Evolutionary conservation across 306 rosid species (phyloP).

Genomic region (Lupinus albus): DNA sequence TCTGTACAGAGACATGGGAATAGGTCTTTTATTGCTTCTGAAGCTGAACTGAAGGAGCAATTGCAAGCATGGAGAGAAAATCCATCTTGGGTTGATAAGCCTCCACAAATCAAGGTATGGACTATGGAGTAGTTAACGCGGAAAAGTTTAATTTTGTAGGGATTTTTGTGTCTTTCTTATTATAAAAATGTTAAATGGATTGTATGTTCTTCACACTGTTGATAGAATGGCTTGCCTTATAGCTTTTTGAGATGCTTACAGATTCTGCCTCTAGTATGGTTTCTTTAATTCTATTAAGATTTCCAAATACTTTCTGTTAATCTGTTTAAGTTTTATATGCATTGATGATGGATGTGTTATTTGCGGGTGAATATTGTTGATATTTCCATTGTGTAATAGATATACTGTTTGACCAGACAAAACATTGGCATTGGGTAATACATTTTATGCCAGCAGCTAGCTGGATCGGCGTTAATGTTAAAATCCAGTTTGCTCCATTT

Average conservation of each 20-base stretch:
- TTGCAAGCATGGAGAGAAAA: slow-evolving; percentile 84
- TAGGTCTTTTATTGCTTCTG: slow-evolving; percentile 48
- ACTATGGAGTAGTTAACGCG: slow-evolving; percentile 43
- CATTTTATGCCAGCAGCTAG: too few species aligned
- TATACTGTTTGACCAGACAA: too few species aligned
- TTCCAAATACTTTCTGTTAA: slow-evolving; percentile 14
- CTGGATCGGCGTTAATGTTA: too few species aligned
- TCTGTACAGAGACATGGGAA: slow-evolving; percentile 44
- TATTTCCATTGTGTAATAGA: too few species aligned
- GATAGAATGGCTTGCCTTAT: slow-evolving; percentile 28
- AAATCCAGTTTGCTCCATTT: too few species aligned
- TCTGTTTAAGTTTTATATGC: neutral
- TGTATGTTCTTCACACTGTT: slow-evolving; percentile 16
- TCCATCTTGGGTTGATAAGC: slow-evolving; percentile 81
- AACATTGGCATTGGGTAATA: too few species aligned
- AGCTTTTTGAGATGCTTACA: neutral
- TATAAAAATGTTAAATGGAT: neutral
- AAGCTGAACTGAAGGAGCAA: slow-evolving; percentile 78
- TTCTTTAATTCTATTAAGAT: slow-evolving; percentile 15
- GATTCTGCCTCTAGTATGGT: neutral
- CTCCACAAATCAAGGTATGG: slow-evolving; percentile 70
- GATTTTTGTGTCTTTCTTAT: slow-evolving; percentile 13
- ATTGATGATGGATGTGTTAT: neutral
- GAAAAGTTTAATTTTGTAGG: slow-evolving; percentile 28
- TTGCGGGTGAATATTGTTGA: slow-evolving; percentile 8